Evolutionary conservation across 768 basidiomycete species (phyloP).

Genomic region (Kwoniella europaea): DNA sequence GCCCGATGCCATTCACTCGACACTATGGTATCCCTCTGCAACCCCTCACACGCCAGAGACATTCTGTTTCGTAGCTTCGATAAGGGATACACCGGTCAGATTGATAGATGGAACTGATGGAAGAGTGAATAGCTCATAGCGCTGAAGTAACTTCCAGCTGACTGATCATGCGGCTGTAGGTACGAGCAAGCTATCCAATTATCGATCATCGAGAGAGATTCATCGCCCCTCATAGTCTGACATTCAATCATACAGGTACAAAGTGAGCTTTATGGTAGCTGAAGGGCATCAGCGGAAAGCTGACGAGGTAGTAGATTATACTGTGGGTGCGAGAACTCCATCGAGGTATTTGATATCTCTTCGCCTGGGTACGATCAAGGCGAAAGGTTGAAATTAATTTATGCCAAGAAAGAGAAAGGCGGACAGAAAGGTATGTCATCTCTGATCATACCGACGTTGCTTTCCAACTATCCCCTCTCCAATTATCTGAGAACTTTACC

Average conservation of each 20-base stretch:
- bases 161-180: constrained; percentile 61
- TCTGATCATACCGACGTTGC: not conserved
- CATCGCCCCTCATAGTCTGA: constrained; percentile 80
- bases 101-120: constrained; percentile 79
- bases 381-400: constrained; percentile 70
- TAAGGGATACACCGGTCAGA: constrained; percentile 83
- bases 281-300: not conserved
- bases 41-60: constrained; percentile 65
- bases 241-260: constrained; percentile 72
- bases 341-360: constrained; percentile 80
- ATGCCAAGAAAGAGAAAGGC: constrained; percentile 76
- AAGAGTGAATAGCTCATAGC: constrained; percentile 61
- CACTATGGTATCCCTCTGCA: constrained; percentile 83
- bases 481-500: not conserved
- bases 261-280: constrained; percentile 62
- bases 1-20: constrained; percentile 75
- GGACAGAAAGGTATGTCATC: constrained; percentile 76
- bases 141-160: not conserved
- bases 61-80: constrained; percentile 82
- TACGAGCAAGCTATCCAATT: constrained; percentile 87
- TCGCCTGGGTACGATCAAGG: constrained; percentile 70
- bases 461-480: no score
- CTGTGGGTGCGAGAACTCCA: constrained; percentile 82
- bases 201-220: constrained; percentile 92
- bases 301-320: constrained; percentile 66